These are phyloP conservation scores for Lathyrus aphaca DNA, from an alignment of 306 rosid genomes.

Conservation along the genomic window DNA sequence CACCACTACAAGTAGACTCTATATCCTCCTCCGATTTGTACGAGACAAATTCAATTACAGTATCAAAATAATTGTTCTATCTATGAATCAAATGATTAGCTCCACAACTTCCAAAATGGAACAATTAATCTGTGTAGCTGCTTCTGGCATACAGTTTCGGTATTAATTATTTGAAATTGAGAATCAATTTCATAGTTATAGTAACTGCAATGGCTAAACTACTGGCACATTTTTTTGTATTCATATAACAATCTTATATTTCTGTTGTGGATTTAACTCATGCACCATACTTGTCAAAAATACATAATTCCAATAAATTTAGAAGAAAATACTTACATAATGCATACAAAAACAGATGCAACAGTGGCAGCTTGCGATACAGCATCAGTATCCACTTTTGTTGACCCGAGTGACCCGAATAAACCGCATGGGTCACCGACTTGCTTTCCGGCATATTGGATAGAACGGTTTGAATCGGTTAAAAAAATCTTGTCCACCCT, in stretches of 20 bases:
- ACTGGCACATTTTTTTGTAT: background rate
- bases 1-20: constrained; percentile 2
- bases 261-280: background rate
- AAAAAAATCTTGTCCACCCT: too few species aligned
- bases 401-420: too few species aligned
- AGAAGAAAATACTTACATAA: background rate
- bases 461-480: too few species aligned
- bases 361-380: too few species aligned
- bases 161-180: background rate
- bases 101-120: background rate
- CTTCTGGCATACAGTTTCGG: background rate
- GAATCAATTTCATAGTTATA: background rate
- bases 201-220: background rate
- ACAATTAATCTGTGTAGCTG: background rate
- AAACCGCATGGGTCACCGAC: too few species aligned
- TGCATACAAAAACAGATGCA: too few species aligned
- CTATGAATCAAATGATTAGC: background rate
- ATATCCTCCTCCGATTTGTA: background rate
- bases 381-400: too few species aligned
- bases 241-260: background rate
- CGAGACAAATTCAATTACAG: constrained; percentile 1
- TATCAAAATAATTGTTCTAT: background rate
- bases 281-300: background rate
- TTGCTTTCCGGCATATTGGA: too few species aligned
- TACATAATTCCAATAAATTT: too few species aligned